Conservation (phyloP, 2,329 filamentous ascomycete species). For the Cladobotryum protrusum region DNA sequence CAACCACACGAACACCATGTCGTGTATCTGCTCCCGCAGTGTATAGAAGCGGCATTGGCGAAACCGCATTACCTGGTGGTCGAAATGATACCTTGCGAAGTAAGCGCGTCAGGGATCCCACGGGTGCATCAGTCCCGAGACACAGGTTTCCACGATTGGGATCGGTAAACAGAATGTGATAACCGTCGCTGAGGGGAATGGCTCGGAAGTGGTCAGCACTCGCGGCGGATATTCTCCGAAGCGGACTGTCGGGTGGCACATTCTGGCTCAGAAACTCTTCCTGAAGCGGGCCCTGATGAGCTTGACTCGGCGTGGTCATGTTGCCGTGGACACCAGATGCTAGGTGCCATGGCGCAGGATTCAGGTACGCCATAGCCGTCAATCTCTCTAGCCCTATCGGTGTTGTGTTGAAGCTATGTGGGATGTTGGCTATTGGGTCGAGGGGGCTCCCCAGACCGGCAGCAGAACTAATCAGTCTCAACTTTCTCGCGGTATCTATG, state of each 20-base stretch:
- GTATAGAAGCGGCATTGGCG: slow-evolving; percentile 43
- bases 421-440: slow-evolving; percentile 15
- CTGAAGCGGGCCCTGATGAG: not conserved
- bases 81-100: slow-evolving; percentile 52
- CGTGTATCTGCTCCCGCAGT: slow-evolving; percentile 48
- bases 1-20: slow-evolving; percentile 53
- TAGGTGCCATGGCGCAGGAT: slow-evolving; percentile 11
- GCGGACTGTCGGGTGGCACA: slow-evolving; percentile 9
- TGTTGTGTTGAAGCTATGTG: slow-evolving; percentile 19
- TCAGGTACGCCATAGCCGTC: slow-evolving; percentile 15
- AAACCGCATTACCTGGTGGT: slow-evolving; percentile 24
- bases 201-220: slow-evolving; percentile 56
- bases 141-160: slow-evolving; percentile 49
- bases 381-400: slow-evolving; percentile 16
- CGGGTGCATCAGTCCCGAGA: slow-evolving; percentile 55
- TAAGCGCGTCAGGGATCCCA: slow-evolving; percentile 44
- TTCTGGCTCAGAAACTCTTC: slow-evolving; percentile 14
- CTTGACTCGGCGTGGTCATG: not conserved
- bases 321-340: slow-evolving; percentile 4
- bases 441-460: slow-evolving; percentile 28
- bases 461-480: slow-evolving; percentile 57
- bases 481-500: slow-evolving; percentile 46
- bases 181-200: slow-evolving; percentile 58
- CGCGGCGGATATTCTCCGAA: slow-evolving; percentile 31
- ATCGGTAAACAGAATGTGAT: slow-evolving; percentile 60